A percentile compares a stretch with the other conserved stretches of the same genome.
These are phyloP conservation scores for Sanghuangporus sanghuang DNA, from an alignment of 1,284 basidiomycete genomes.

Conservation along the genomic window DNA sequence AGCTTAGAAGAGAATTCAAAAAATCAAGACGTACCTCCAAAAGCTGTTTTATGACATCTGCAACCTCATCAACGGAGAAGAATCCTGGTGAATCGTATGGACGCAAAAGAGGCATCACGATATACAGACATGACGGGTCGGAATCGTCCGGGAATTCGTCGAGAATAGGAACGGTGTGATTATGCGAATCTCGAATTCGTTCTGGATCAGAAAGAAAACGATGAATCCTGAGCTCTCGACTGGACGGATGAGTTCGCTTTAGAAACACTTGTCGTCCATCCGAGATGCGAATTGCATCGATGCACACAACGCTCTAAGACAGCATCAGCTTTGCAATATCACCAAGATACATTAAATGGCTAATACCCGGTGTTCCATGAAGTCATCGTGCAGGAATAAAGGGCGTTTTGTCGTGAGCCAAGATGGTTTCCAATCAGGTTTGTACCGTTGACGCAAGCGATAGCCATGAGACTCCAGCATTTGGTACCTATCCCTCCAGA, in stretches of 20 bases:
- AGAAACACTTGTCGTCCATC: neutral
- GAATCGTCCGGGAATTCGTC: neutral
- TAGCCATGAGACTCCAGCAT: conserved; percentile 17
- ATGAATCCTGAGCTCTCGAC: conserved; percentile 21
- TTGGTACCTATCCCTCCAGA: conserved; percentile 4
- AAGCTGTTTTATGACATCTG: conserved; percentile 9
- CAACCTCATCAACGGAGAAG: conserved; percentile 6
- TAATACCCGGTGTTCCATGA: too few species aligned
- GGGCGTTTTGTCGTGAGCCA: conserved; percentile 12
- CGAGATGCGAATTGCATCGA: neutral
- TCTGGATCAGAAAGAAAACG: neutral
- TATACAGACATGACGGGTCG: neutral
- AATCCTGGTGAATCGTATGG: neutral
- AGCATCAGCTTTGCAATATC: too few species aligned
- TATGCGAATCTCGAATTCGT: neutral
- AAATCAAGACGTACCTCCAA: conserved; percentile 5
- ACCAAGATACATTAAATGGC: too few species aligned
- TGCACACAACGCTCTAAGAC: neutral
- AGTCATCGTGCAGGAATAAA: neutral
- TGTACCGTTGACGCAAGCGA: conserved; percentile 20
- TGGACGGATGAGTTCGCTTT: neutral
- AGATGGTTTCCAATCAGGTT: conserved; percentile 22
- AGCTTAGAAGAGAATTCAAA: neutral
- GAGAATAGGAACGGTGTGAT: conserved; percentile 11
- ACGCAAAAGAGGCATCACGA: conserved; percentile 12